Conservation (phyloP, 352 stramenopile species). For the Pythium coloratum region DNA sequence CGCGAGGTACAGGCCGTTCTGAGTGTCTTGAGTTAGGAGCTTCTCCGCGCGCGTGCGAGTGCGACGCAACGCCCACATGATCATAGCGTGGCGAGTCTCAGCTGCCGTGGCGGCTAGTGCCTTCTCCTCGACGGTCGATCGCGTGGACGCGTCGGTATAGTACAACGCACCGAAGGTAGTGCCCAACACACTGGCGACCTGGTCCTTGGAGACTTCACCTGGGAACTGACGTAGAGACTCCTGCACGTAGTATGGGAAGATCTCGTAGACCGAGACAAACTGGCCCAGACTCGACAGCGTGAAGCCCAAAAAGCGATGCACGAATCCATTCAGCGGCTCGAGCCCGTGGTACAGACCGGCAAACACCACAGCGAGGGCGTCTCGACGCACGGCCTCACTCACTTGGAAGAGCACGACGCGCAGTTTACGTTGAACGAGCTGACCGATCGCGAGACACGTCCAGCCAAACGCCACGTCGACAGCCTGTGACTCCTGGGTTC, state of each 20-base stretch:
- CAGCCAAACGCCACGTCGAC: constrained; percentile 41
- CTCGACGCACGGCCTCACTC: constrained; percentile 30
- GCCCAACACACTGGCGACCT: constrained; percentile 44
- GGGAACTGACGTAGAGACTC: constrained; percentile 47
- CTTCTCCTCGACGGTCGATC: constrained; percentile 17
- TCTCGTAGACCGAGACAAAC: constrained; percentile 46
- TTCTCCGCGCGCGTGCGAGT: constrained; percentile 35
- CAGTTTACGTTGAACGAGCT: constrained; percentile 55
- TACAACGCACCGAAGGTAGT: constrained; percentile 57
- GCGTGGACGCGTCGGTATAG: constrained; percentile 1
- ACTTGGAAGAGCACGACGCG: constrained; percentile 48
- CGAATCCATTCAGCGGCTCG: constrained; percentile 49
- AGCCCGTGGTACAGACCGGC: constrained; percentile 50
- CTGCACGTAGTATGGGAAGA: constrained; percentile 60
- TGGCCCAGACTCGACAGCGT: constrained; percentile 46
- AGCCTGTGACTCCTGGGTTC: constrained; percentile 11
- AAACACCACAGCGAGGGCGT: constrained; percentile 52
- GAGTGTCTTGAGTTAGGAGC: constrained; percentile 27
- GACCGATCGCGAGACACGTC: constrained; percentile 40
- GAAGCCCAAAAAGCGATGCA: constrained; percentile 49
- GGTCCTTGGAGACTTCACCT: constrained; percentile 29
- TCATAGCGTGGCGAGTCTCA: constrained; percentile 33
- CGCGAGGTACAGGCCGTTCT: constrained; percentile 41
- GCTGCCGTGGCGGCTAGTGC: constrained; percentile 6
- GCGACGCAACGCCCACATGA: constrained; percentile 54